These are phyloP conservation scores for Oropetium thomaeum DNA, from an alignment of 176 grass and related monocot species.

Conservation along the genomic window DNA sequence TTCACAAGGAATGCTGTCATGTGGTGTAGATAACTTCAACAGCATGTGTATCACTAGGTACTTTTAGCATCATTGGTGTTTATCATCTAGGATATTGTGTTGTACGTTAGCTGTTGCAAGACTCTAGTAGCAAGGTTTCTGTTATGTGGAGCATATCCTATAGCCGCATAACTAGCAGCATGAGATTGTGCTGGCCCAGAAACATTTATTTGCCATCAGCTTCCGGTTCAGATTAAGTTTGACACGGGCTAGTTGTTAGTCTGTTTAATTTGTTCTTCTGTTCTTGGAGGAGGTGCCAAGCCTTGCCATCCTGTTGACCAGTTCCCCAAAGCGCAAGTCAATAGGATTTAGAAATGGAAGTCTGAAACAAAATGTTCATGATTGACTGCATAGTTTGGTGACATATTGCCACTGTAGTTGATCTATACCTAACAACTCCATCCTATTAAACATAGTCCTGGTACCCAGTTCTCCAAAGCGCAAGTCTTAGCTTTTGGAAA, in stretches of 20 bases:
- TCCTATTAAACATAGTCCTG: too few species aligned
- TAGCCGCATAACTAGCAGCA: background rate
- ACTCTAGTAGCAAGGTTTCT: background rate
- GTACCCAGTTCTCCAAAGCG: too few species aligned
- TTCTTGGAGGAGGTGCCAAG: background rate
- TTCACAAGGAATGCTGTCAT: background rate
- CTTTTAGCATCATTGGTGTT: background rate
- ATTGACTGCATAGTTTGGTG: too few species aligned
- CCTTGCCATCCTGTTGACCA: background rate
- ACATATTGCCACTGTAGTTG: too few species aligned
- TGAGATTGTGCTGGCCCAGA: background rate
- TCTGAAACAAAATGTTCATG: too few species aligned
- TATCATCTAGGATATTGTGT: background rate
- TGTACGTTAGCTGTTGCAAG: background rate
- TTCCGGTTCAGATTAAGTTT: background rate
- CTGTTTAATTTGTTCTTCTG: background rate
- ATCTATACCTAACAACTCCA: too few species aligned
- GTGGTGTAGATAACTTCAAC: background rate
- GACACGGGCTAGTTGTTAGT: background rate
- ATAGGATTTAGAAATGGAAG: too few species aligned
- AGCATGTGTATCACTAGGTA: background rate
- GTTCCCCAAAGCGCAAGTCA: too few species aligned
- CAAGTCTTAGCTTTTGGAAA: too few species aligned
- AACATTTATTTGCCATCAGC: background rate
- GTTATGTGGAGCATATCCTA: background rate